phyloP scores from a whole-genome alignment of 2,329 filamentous ascomycete genomes.

The Corinectria fuckeliana region DNA sequence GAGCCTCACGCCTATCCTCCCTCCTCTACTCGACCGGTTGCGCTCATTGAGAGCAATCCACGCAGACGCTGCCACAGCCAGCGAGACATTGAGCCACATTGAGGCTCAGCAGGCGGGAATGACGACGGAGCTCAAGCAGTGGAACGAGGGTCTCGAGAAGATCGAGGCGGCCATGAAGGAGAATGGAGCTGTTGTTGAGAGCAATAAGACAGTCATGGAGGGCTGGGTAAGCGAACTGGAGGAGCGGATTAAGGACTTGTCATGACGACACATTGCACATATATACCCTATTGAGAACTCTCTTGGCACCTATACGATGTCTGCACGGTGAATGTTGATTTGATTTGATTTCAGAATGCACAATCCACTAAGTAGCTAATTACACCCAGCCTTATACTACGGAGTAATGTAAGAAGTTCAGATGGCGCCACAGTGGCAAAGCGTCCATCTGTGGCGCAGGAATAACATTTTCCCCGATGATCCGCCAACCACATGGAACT shows the following conservation, averaged over 20 bases:
- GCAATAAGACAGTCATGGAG: conserved; percentile 85
- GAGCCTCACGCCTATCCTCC: conserved; percentile 81
- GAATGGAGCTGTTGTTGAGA: conserved; percentile 72
- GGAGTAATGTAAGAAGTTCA: neutral
- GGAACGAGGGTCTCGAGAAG: conserved; percentile 80
- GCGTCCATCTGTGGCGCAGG: neutral
- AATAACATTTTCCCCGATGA: conserved; percentile 13
- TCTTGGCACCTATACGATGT: conserved; percentile 2
- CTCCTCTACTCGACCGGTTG: conserved; percentile 83
- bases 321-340: neutral
- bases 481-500: neutral
- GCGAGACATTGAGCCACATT: conserved; percentile 76
- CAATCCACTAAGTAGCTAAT: too few relatives aligned
- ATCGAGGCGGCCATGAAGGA: conserved; percentile 78
- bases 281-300: conserved; percentile 42
- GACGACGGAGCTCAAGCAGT: conserved; percentile 82
- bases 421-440: conserved; percentile 33
- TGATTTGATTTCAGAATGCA: neutral
- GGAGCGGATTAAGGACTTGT: conserved; percentile 70
- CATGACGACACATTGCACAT: conserved; percentile 40
- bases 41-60: conserved; percentile 85
- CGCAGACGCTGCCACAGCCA: conserved; percentile 82
- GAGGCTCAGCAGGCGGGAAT: conserved; percentile 84
- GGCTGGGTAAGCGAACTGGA: conserved; percentile 90
- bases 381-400: too few relatives aligned